Evolutionary conservation across 2,329 filamentous ascomycete species (phyloP), one percentile per base, ranked within the genome.

Genomic region (Colletotrichum eremochloae): DNA sequence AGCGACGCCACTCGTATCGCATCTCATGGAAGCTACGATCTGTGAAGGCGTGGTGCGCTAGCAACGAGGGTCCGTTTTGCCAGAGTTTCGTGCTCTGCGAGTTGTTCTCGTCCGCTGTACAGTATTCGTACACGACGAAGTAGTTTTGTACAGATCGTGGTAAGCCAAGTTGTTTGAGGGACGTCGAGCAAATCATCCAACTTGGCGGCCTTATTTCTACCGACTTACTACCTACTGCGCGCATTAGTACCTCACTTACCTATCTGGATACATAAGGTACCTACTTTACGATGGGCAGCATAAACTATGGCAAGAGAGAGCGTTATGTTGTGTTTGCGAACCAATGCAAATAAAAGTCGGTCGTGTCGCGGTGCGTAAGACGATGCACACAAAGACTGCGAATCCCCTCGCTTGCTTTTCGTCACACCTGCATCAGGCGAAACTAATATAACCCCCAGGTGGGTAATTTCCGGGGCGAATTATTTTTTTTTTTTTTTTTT

Each of bases 391-490:
- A 52, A 65, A 57, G 18, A 48, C 33, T 57, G 58, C 58, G 65
- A 71, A 63, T 63, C 68, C 58, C 46, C 33, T 36, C 31, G 44
- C 24, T 8, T 2, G 46, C 52, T 69, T 44, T n/a, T n/a, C 18
- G 33, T 29, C 9, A 3, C 46, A 6, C 42, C 66, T 53, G 44
- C 29, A 64, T 68, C 69, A 64, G 69, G 55, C 61, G 66, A 56
- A 63, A 60, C 53, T 40, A 52, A 52, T n/a, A 53, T 61, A 38
- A 48, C n/a, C 31, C 33, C 36, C 38, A 56, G 52, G 60, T 57
- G 44, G 24, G 60, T 46, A 69, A 72, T 72, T 72, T 72, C 66
- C 68, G 63, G 66, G 66, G 69, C 58, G 69, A 72, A 72, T 72
- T 64, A 24, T 24, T 24, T 24, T 24, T 24, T 24, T 24, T 69